Percentiles rank a stretch among this genome's conserved stretches.
Conservation (phyloP, 2,329 filamentous ascomycete species). For the Coniochaeta sp. region DNA sequence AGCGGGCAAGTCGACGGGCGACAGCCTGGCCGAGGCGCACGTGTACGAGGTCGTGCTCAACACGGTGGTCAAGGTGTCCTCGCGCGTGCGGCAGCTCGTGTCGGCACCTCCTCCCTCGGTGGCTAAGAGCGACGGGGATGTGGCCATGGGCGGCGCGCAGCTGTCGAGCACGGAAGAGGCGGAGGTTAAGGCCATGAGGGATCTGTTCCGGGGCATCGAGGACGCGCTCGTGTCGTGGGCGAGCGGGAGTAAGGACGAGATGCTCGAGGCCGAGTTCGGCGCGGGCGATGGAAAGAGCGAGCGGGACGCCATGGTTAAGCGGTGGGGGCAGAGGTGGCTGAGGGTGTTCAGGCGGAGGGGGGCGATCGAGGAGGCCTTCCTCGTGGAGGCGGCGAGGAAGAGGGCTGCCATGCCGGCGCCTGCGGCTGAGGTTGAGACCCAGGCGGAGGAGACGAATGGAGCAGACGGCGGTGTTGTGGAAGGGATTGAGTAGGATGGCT, state of each 20-base stretch:
- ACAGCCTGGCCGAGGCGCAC: constrained; percentile 64
- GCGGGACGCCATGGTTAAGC: constrained; percentile 58
- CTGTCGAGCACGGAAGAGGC: constrained; percentile 8
- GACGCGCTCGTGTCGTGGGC: constrained; percentile 70
- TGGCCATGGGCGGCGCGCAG: neutral
- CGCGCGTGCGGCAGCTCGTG: constrained; percentile 75
- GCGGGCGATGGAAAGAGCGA: constrained; percentile 49
- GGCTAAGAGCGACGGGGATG: constrained; percentile 38
- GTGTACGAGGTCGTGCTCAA: constrained; percentile 86
- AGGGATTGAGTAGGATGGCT: neutral
- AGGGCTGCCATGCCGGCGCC: constrained; percentile 2
- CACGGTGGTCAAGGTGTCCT: constrained; percentile 85
- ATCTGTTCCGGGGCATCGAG: constrained; percentile 74
- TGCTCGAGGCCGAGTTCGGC: constrained; percentile 53
- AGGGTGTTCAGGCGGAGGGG: constrained; percentile 75
- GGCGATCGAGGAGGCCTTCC: constrained; percentile 75
- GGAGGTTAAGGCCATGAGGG: constrained; percentile 68
- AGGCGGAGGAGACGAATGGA: neutral
- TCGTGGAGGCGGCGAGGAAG: constrained; percentile 29
- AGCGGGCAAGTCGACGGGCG: constrained; percentile 44
- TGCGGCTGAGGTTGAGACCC: constrained; percentile 1
- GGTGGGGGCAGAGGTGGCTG: constrained; percentile 83
- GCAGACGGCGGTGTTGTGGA: neutral
- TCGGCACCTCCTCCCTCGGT: constrained; percentile 20
- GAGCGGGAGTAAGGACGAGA: constrained; percentile 63